Evolutionary conservation across 2,329 filamentous ascomycete genomes (phyloP), one percentile per base, ranked within the genome.

Genomic region (Phialophora macrospora): DNA sequence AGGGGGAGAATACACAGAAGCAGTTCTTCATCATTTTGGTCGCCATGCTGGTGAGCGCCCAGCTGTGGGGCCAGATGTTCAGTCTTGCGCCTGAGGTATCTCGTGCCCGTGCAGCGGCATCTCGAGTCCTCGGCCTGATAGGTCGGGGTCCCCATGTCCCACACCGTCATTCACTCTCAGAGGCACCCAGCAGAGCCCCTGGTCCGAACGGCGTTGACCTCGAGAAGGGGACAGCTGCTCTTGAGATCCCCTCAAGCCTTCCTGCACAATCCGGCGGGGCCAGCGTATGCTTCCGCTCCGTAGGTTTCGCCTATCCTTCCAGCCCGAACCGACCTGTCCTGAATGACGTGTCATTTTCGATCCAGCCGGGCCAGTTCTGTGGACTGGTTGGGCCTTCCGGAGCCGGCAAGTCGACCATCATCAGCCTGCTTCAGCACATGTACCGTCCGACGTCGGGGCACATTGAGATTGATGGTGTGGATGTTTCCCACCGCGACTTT

Each of bases 401-500:
- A 2, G 96, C 93, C 73, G 94, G 95, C 64, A 98, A 98, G 82
- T 92, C 88, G 54, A 98, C 94, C 0, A 95, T 93, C 0, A 96
- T 98, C 75, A 90, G 91, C 5, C 84, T 98, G 2, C 81, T 98
- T 24, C 93, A 97, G 76, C 90, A 94, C 34, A 97, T 98, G 81
- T 98, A 98, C 75, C 92, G 97, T 72, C 91, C 93, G 0, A 83
- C 93, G 0, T 84, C 86, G 0, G 94, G 94, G 11, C 87, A 87
- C 14, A 84, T 98, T 32, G 90, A 87, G 64, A 83, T 97, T 20
- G 94, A 98, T 73, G 91, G 88, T 62, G 86, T 88, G 69, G 91
- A 97, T 68, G 86, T 4, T 32, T 11, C 30, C 2, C 30, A 32
- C 30, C 30, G 8, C 9, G 30, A 32, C 30, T 32, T 32, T 32